Base-by-base conservation (phyloP, 2,329 filamentous ascomycete genomes). In the Beauveria sp. region DNA sequence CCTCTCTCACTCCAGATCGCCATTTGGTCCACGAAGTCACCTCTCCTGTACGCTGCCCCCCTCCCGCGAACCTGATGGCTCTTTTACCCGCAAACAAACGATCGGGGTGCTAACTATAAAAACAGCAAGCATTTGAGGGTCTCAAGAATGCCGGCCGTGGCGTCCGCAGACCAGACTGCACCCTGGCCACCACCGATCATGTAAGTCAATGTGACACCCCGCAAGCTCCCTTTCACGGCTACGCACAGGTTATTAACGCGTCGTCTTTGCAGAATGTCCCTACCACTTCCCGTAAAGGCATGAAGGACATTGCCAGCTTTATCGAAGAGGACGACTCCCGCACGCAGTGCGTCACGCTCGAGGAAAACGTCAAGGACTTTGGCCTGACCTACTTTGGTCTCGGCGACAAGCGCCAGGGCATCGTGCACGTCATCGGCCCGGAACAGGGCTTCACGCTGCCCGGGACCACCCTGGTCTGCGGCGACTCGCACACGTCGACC, bases 21-120 rank as follows among this genome's bases (percentile, higher is more conserved):
- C 95, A 99, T 81, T 83, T 99, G 65, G 93, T 98, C 65, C 95
- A 99, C 75, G 95, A 99, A 81, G 95, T 99, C 74, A 99, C 95
- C 69, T 97, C 93, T 70, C 95, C 95, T 65, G 89, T 92, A 83
- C 73, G 87, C 49, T 18, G 34, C 14, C 14, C 14, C 22, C n/a
- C 58, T 54, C 22, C 59, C 53, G 6, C 57, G 56, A 40, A 20
- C 18, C 50, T 54, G 57, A 26, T 56, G 5, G 4, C 20, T 34
- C 12, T 40, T 34, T 28, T 1, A 2, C 45, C n/a, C 26, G 28
- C 22, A 34, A 59, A 12, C 50, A 22, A 50, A 53, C 62, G 60
- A 64, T 47, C 45, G 34, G n/a, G 58, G 34, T 28, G 52, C 49
- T 52, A 50, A 61, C 34, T 2, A 50, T 40, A 22, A 34, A 6